Conservation (phyloP, 441 rosid genomes). For the Croton setiger region DNA sequence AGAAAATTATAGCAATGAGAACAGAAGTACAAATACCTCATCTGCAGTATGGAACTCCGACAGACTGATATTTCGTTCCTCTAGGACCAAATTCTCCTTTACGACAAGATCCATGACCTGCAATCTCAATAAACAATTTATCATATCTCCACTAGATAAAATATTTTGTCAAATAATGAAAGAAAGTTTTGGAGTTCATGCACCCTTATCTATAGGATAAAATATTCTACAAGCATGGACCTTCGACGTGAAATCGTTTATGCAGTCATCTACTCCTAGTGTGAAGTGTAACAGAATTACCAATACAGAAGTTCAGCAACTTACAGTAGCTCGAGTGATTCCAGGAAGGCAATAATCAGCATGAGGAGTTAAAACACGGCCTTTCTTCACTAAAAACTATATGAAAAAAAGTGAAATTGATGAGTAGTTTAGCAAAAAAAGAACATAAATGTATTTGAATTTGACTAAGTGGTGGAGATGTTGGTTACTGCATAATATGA, state of each 20-base stretch:
- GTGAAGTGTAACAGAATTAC: neutral
- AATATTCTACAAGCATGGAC: neutral
- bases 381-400: constrained; percentile 88
- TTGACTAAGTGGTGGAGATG: neutral
- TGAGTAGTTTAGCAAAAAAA: constrained; percentile 5
- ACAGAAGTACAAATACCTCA: constrained; percentile 48
- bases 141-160: constrained; percentile 8
- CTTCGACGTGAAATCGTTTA: neutral
- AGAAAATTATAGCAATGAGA: neutral
- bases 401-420: constrained; percentile 13
- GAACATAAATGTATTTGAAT: constrained; percentile 8
- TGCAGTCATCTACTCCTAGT: neutral
- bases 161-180: neutral
- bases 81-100: constrained; percentile 58
- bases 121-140: constrained; percentile 14
- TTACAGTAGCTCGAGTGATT: constrained; percentile 80
- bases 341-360: constrained; percentile 98
- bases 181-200: constrained; percentile 2
- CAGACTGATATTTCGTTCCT: constrained; percentile 72
- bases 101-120: constrained; percentile 83
- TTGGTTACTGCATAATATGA: too few species aligned
- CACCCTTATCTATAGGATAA: neutral
- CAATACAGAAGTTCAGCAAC: constrained; percentile 21
- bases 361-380: constrained; percentile 79
- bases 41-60: constrained; percentile 88